Evolutionary conservation across 306 rosid genomes (phyloP), one percentile per base, ranked within the genome.

Genomic region (Medicago ruthenica): DNA sequence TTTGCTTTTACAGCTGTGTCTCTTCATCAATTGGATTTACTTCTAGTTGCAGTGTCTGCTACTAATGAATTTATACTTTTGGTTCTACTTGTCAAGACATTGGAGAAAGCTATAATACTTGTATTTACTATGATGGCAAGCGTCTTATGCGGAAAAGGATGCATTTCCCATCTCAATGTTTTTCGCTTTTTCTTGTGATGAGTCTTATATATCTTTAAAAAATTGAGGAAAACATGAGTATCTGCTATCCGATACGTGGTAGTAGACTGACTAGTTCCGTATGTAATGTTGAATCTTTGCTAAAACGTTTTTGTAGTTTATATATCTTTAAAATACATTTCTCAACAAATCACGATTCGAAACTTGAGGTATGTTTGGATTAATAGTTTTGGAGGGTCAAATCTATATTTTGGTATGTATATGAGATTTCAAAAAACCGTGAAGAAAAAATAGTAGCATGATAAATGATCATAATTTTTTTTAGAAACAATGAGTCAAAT

Each of bases 31-130:
- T 42, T 15, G 64, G 68, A 34, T 13, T 13, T 61, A 61, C 61
- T 57, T 69, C 55, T 76, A 58, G 70, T 51, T 53, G 48, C 77
- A 62, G 24, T 13, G 13, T 67, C 37, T 69, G 73, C 62, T 76
- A 71, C 39, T 37, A 36, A 64, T 54, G 71, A 39, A 15, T 73
- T 80, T 12, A 59, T 47, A 60, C 27, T 67, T 76, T 21, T 7
- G 80, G 40, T 40, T 47, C 73, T 76, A 53, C 76, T 65, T 75
- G 48, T 10, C 65, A 48, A 71, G 76, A 61, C 64, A 58, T 11
- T 27, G 66, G 63, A 50, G 42, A 48, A 18, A 47, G 58, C 73
- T 20, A 80, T 66, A 61, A 48, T 48, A 62, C 41, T 62, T 34
- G 68, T 73, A 20, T 74, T 14, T 59, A 71, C 75, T 31, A 21